Evolutionary conservation across 345 rosid species (phyloP), one percentile per base, ranked within the genome.

Genomic region (Gossypium mustelinum): DNA sequence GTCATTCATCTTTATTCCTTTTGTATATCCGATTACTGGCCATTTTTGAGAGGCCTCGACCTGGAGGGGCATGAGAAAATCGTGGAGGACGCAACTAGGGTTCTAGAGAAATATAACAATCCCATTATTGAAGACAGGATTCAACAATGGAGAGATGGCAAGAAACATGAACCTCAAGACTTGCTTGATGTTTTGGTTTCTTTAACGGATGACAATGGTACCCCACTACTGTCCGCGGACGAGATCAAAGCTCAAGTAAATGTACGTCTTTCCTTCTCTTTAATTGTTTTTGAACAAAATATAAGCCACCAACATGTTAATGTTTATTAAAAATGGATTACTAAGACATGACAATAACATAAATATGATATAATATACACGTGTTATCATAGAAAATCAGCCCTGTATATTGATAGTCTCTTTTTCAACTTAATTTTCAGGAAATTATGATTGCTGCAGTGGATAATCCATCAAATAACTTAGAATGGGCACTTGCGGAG

Each of bases 91-190:
- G 58, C 58, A n/a, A 54, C 22, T n/a, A 54, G 24, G 24, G 4
- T 54, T n/a, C 8, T 54, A 9, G 58, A n/a, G 3, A 54, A 54
- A 55, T 80, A 74, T 43, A 85, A 84, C 4, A 65, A 81, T 58
- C 90, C 86, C 1, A 70, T 87, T 1, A 75, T 84, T 4, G 71
- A 83, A 1, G 78, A 76, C 41, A 82, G 89, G 78, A 72, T 86
- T 9, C 3, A 24, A 17, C 69, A 78, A 47, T 76, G 80, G 83
- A 72, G 22, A 16, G 14, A 72, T 29, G 81, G 76, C 1, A 29
- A 1, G 5, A 75, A 48, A 62, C 58, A 70, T 1, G 68, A 79
- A 24, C 68, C 16, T 7, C 78, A 84, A 4, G 86, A 81, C 54
- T 48, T 79, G 70, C 77, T 81, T 48, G 82, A 80, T 73, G 71